Conservation (phyloP, 2,329 filamentous ascomycete species). For the Sporothrix euskadiensis region DNA sequence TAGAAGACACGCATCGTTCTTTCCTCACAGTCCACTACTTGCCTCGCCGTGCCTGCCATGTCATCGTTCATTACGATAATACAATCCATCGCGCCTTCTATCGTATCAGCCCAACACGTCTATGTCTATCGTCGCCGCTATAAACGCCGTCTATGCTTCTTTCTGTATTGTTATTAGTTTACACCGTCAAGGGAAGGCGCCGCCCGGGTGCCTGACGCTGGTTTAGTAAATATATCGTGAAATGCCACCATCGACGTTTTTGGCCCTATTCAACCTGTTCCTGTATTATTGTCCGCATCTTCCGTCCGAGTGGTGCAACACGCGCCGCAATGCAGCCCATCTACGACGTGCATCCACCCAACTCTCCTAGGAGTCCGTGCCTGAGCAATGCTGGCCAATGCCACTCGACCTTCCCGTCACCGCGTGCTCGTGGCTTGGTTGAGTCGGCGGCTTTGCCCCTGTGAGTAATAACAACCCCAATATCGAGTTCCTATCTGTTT, state of each 20-base stretch:
- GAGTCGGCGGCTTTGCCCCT: slow-evolving; percentile 21
- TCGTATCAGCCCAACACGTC: background rate
- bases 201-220: background rate
- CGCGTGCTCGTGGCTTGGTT: slow-evolving; percentile 22
- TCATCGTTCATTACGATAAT: background rate
- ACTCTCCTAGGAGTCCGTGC: slow-evolving; percentile 7
- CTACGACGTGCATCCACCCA: background rate
- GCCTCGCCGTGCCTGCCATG: background rate
- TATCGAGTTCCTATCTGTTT: background rate
- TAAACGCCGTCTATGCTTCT: slow-evolving; percentile 7
- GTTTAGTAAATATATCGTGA: slow-evolving; percentile 22
- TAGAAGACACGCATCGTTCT: background rate
- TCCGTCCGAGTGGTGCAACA: slow-evolving; percentile 18
- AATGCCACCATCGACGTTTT: slow-evolving; percentile 16
- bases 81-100: background rate
- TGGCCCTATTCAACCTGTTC: background rate
- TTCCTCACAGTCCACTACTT: background rate
- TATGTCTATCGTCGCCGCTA: background rate
- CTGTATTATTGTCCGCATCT: background rate
- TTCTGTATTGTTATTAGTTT: slow-evolving; percentile 27
- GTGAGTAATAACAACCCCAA: slow-evolving; percentile 20
- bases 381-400: slow-evolving; percentile 16
- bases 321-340: slow-evolving; percentile 15
- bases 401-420: slow-evolving; percentile 19
- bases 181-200: slow-evolving; percentile 21